These are phyloP conservation scores for Candida corydali DNA, from an alignment of 805 yeast genomes.

Conservation along the genomic window DNA sequence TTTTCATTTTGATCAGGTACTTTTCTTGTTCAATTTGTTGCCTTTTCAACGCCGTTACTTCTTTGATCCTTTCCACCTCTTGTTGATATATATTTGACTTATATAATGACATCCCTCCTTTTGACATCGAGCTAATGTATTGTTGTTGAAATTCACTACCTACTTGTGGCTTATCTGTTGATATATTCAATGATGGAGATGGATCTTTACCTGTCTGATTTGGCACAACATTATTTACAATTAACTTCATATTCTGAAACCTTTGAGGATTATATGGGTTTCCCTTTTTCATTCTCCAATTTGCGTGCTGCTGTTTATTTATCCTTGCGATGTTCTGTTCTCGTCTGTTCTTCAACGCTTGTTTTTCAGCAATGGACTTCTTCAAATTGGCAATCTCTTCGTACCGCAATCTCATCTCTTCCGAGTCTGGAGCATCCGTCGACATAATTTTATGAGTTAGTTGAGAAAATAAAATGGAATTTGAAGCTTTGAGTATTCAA, in stretches of 20 bases:
- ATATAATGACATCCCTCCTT: constrained; percentile 37
- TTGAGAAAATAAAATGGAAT: no score
- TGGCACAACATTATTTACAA: constrained; percentile 17
- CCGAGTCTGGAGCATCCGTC: constrained; percentile 7
- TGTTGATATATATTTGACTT: constrained; percentile 25
- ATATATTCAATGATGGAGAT: background rate
- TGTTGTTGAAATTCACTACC: background rate
- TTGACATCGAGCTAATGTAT: constrained; percentile 24
- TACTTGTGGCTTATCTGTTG: background rate
- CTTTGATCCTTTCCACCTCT: constrained; percentile 16
- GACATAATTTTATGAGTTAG: no score
- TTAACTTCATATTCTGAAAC: constrained; percentile 26
- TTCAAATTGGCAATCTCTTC: constrained; percentile 27
- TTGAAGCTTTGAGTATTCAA: no score
- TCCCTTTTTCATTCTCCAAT: background rate
- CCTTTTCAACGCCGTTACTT: constrained; percentile 7
- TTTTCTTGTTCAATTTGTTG: constrained; percentile 14
- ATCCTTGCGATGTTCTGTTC: constrained; percentile 4
- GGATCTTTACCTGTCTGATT: background rate
- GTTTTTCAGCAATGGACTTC: constrained; percentile 21
- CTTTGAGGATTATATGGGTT: background rate
- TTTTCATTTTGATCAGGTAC: constrained; percentile 14
- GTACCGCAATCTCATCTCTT: constrained; percentile 20
- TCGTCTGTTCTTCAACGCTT: constrained; percentile 8
- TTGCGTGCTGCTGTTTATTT: background rate